A percentile compares a stretch with the other conserved stretches of the same genome.
phyloP scores from a whole-genome alignment of 164 flowering plant species.

The Pachysandra terminalis region DNA sequence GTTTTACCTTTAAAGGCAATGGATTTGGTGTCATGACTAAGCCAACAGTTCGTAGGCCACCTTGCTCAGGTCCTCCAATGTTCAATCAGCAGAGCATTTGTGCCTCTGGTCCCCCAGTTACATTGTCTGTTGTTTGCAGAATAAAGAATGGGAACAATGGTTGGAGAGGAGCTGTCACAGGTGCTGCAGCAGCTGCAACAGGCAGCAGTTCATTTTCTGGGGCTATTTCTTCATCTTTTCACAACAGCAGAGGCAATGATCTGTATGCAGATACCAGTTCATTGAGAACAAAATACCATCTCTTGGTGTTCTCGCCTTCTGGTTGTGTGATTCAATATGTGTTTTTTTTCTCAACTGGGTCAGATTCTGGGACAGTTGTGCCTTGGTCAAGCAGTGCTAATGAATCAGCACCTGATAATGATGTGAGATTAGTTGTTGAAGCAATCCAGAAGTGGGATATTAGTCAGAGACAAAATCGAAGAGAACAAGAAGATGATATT shows the following conservation, averaged over 20 bases:
- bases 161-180: constrained; percentile 60
- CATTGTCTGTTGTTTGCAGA: constrained; percentile 61
- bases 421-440: constrained; percentile 50
- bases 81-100: constrained; percentile 36
- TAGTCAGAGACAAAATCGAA: constrained; percentile 50
- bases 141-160: constrained; percentile 65
- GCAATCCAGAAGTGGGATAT: constrained; percentile 76
- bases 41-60: constrained; percentile 25
- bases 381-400: constrained; percentile 25
- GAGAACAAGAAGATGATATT: constrained; percentile 49
- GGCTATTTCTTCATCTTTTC: constrained; percentile 62
- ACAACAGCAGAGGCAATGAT: constrained; percentile 36
- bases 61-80: constrained; percentile 26
- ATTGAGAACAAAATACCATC: constrained; percentile 39
- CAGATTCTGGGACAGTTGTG: constrained; percentile 24
- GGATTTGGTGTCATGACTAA: constrained; percentile 24
- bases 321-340: constrained; percentile 67
- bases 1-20: constrained; percentile 15
- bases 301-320: constrained; percentile 69
- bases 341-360: constrained; percentile 30
- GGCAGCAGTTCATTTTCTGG: constrained; percentile 52
- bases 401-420: constrained; percentile 44
- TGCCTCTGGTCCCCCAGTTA: constrained; percentile 58
- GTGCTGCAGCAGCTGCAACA: constrained; percentile 79
- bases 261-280: constrained; percentile 18